Conservation (phyloP, 169 alveolate genomes). For the Eimeria tenella region DNA sequence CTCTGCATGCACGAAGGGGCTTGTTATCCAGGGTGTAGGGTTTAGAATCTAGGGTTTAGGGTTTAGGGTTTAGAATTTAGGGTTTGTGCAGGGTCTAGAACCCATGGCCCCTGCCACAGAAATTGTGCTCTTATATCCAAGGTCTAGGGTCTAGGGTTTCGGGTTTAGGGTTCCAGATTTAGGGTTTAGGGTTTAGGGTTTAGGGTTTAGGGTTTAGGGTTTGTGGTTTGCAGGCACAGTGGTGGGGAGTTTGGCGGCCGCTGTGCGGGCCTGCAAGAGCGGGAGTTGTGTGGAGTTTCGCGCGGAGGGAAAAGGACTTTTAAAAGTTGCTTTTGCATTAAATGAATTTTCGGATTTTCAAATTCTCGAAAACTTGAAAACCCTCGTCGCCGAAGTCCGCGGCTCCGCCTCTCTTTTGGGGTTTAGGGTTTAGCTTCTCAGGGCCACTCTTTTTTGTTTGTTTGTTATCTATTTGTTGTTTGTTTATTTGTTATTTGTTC, state of each 20-base stretch:
- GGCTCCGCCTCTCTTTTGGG: too few species aligned
- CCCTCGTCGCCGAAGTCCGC: slow-evolving; percentile 70
- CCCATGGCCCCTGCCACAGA: too few species aligned
- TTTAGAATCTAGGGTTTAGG: not conserved
- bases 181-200: not conserved
- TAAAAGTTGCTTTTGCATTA: slow-evolving; percentile 48
- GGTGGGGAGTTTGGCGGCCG: slow-evolving; percentile 72
- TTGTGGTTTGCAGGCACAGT: slow-evolving; percentile 53
- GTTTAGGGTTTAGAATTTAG: not conserved
- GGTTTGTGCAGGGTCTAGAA: too few species aligned
- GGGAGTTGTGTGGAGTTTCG: slow-evolving; percentile 83
- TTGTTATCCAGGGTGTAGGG: not conserved
- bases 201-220: not conserved
- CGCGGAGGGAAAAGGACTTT: slow-evolving; percentile 83
- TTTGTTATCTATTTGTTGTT: too few species aligned
- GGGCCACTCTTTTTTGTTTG: too few species aligned
- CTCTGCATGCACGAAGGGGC: too few species aligned
- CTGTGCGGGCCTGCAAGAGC: slow-evolving; percentile 78
- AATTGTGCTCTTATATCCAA: not conserved
- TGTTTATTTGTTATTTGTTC: too few species aligned
- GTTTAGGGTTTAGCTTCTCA: too few species aligned
- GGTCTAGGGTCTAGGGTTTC: not conserved
- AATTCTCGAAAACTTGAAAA: slow-evolving; percentile 72
- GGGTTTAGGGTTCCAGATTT: too few species aligned
- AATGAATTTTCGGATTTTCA: slow-evolving; percentile 43